These are phyloP conservation scores for Croton laevigatus DNA, from an alignment of 441 rosid species.

Conservation along the genomic window DNA sequence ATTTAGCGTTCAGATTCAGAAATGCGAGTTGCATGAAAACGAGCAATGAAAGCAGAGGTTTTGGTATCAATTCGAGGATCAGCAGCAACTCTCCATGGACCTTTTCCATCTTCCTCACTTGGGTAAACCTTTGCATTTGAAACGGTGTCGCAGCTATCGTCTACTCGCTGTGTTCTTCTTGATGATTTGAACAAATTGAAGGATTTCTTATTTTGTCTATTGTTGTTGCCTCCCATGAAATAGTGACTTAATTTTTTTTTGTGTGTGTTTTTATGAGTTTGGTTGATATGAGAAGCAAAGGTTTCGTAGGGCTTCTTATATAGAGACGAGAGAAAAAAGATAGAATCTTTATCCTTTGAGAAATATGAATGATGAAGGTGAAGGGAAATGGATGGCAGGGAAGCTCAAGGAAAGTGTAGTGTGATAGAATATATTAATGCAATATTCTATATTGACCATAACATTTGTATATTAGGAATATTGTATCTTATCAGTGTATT, in stretches of 20 bases:
- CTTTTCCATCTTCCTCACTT: slow-evolving; percentile 60
- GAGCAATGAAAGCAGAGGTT: slow-evolving; percentile 57
- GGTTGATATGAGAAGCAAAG: slow-evolving; percentile 2
- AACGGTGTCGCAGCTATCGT: slow-evolving; percentile 30
- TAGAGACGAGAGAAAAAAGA: not conserved
- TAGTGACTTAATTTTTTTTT: no score
- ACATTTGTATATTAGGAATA: no score
- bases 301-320: not conserved
- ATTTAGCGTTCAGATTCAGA: slow-evolving; percentile 40
- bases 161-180: slow-evolving; percentile 34
- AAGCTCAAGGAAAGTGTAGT: no score
- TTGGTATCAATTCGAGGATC: slow-evolving; percentile 73
- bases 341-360: slow-evolving; percentile 17
- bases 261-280: not conserved
- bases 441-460: no score
- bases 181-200: slow-evolving; percentile 36
- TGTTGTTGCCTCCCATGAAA: slow-evolving; percentile 40
- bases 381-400: not conserved
- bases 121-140: slow-evolving; percentile 38
- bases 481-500: no score
- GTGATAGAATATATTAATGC: no score
- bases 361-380: slow-evolving; percentile 4
- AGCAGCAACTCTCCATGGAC: slow-evolving; percentile 39
- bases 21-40: slow-evolving; percentile 45
- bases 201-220: slow-evolving; percentile 31